Evolutionary conservation across 2,329 filamentous ascomycete genomes (phyloP), one percentile per base, ranked within the genome.

Genomic region (Cryphonectria japonica): DNA sequence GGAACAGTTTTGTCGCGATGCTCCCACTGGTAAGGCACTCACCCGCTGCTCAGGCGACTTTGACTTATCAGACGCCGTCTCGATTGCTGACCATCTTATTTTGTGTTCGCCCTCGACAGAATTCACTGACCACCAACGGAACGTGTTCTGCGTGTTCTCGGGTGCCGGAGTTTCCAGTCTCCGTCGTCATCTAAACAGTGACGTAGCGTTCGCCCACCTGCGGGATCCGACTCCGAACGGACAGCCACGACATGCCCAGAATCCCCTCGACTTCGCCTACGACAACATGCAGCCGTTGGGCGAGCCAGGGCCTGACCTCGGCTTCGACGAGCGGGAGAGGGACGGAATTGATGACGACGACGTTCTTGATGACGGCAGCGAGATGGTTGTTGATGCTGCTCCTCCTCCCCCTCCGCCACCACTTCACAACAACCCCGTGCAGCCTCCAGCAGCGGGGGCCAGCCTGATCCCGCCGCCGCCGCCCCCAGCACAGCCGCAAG

Each of bases 121-220:
- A 81, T 99, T 99, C 79, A 98, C 95, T 26, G 92, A 95, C 63
- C 94, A 98, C 78, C 96, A 99, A 80, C 90, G 96, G 73, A 92
- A 95, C 67, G 94, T 98, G 9, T 99, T 99, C 79, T 99, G 96
- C 78, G 96, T 99, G 68, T 99, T 99, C 80, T 98, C 95, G 1
- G 95, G 96, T 7, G 87, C 89, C 37, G 95, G 95, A 69, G 95
- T 99, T 1, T 84, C 85, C 59, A 88, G 89, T 57, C 88, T 99
- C 37, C 91, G 95, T 59, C 87, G 91, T 39, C 93, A 94, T 78
- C 86, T 99, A 54, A 97, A 94, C 75, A 83, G 80, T 0, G 82
- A 83, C 14, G 79, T 81, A 0, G 80, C 83, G 46, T 89, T 87
- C 68, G 82, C 84, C 57, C 81, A 83, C 3, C 75, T 84, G 9